phyloP scores from a whole-genome alignment of 805 yeast genomes.

The Huiozyma naganishii region DNA sequence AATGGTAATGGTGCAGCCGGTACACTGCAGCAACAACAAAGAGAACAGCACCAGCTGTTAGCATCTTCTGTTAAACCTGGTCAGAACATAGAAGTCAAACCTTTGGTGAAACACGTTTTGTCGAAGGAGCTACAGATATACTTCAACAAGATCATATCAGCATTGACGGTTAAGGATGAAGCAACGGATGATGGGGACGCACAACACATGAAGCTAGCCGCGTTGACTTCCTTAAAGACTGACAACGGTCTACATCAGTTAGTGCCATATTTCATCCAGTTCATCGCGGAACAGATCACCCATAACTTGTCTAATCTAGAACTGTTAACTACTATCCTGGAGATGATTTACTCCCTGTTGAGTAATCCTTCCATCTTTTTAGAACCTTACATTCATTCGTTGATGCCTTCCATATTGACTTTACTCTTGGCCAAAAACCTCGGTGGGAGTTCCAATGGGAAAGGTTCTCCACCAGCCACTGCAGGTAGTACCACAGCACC shows the following conservation, averaged over 20 bases:
- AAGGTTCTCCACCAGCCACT: conserved; percentile 4
- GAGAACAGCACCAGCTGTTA: conserved; percentile 9
- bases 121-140: conserved; percentile 90
- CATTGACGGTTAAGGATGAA: conserved; percentile 37
- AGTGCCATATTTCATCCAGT: conserved; percentile 92
- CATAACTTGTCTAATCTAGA: conserved; percentile 67
- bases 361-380: conserved; percentile 76
- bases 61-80: conserved; percentile 29
- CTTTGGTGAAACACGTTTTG: conserved; percentile 86
- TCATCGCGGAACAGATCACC: conserved; percentile 90
- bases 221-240: conserved; percentile 69
- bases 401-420: conserved; percentile 94
- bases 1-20: background rate
- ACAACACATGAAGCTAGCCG: conserved; percentile 54
- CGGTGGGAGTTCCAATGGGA: conserved; percentile 34
- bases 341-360: conserved; percentile 74
- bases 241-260: conserved; percentile 96
- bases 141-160: conserved; percentile 81
- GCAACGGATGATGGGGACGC: conserved; percentile 21
- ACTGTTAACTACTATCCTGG: conserved; percentile 72
- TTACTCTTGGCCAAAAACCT: conserved; percentile 77
- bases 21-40: background rate
- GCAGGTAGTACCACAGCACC: conserved; percentile 2
- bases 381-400: conserved; percentile 91
- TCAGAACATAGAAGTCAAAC: conserved; percentile 56